These are phyloP conservation scores for Aspergillus fructus DNA, from an alignment of 2,329 filamentous ascomycete genomes.

Conservation along the genomic window DNA sequence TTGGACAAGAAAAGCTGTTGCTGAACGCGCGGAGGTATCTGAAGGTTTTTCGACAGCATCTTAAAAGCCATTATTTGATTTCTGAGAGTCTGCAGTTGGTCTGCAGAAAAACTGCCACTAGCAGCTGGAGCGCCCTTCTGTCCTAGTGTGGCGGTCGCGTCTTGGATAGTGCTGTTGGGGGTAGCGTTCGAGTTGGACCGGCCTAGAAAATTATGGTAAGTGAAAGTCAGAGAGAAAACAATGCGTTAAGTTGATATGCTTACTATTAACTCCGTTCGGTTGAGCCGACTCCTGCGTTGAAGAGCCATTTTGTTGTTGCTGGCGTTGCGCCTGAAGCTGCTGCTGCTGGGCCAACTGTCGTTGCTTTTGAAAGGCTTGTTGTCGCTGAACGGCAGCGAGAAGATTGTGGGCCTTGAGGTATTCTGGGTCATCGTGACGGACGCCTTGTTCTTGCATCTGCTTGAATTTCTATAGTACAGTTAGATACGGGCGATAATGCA, in stretches of 20 bases:
- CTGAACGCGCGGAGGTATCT: conserved; percentile 75
- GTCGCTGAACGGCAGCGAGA: conserved; percentile 67
- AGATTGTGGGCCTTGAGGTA: conserved; percentile 79
- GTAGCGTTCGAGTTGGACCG: conserved; percentile 38
- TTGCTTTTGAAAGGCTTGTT: conserved; percentile 59
- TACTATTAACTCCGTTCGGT: conserved; percentile 46
- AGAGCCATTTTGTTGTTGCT: conserved; percentile 49
- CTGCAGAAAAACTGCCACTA: conserved; percentile 67
- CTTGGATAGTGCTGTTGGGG: conserved; percentile 26
- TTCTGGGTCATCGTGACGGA: conserved; percentile 80
- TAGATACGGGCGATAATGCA: conserved; percentile 28
- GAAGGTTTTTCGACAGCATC: conserved; percentile 79
- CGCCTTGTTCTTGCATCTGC: conserved; percentile 82
- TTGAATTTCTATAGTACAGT: conserved; percentile 70
- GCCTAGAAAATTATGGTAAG: conserved; percentile 21
- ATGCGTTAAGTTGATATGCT: conserved; percentile 9
- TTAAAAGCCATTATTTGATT: conserved; percentile 93
- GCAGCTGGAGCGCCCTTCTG: conserved; percentile 32
- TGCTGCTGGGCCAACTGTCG: conserved; percentile 39
- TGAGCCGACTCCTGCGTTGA: conserved; percentile 26
- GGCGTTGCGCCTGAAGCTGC: conserved; percentile 42
- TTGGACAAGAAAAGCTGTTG: conserved; percentile 73
- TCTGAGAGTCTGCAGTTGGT: conserved; percentile 75
- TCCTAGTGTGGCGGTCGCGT: conserved; percentile 21
- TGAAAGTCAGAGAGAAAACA: neutral